phyloP scores from a whole-genome alignment of 768 basidiomycete species.

The Mycena sanguinolenta region DNA sequence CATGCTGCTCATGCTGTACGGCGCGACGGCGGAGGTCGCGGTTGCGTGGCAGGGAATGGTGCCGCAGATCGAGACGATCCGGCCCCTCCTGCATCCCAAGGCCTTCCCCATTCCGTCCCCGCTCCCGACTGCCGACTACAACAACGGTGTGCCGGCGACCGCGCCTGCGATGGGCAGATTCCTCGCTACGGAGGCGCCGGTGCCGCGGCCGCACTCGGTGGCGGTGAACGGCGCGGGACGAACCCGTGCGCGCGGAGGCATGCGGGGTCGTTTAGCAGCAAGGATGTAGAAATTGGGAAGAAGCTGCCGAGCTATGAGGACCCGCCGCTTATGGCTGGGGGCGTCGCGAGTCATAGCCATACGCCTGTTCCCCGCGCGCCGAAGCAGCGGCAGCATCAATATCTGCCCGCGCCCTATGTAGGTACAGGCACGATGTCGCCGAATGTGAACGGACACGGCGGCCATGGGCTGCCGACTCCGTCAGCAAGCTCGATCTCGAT shows the following conservation, averaged over 20 bases:
- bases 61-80: constrained; percentile 78
- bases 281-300: constrained; percentile 92
- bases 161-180: constrained; percentile 16
- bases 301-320: constrained; percentile 76
- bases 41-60: constrained; percentile 85
- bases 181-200: constrained; percentile 19
- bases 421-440: constrained; percentile 26
- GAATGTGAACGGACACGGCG: background rate
- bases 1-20: constrained; percentile 89
- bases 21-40: constrained; percentile 89
- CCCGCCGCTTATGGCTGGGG: constrained; percentile 52
- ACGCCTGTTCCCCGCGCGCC: constrained; percentile 62
- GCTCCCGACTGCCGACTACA: constrained; percentile 26
- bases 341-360: constrained; percentile 51
- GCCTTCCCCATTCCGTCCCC: constrained; percentile 42
- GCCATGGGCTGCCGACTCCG: constrained; percentile 2
- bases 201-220: constrained; percentile 21
- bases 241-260: constrained; percentile 77
- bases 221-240: constrained; percentile 37
- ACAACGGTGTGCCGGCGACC: constrained; percentile 6
- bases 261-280: constrained; percentile 95
- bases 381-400: constrained; percentile 60
- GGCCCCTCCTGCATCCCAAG: constrained; percentile 66
- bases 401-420: constrained; percentile 51
- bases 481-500: constrained; percentile 16